These are phyloP conservation scores for Capsicum pubescens DNA, from an alignment of 257 asterid species.

Conservation along the genomic window DNA sequence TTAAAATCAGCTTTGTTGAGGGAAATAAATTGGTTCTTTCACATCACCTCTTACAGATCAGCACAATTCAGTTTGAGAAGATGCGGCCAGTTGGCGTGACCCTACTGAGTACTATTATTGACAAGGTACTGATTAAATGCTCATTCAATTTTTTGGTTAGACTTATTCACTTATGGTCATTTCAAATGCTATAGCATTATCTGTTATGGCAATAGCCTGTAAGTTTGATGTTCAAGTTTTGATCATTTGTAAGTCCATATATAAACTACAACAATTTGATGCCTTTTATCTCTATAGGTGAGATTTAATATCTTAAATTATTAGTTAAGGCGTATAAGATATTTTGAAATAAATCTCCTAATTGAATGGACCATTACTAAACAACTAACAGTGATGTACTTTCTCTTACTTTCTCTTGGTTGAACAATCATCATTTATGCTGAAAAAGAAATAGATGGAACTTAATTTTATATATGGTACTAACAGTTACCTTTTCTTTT, in stretches of 20 bases:
- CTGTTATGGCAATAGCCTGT: constrained; percentile 14
- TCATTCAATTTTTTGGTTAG: not conserved
- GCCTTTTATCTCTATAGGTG: not conserved
- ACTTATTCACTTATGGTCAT: not conserved
- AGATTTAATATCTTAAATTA: not conserved
- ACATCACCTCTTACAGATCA: constrained; percentile 65
- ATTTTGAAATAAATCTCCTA: not conserved
- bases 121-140: constrained; percentile 65
- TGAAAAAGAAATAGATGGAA: not conserved
- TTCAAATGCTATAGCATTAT: not conserved
- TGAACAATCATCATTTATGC: not conserved
- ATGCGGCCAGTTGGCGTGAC: constrained; percentile 90
- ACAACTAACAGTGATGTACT: not conserved
- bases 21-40: constrained; percentile 30
- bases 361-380: not conserved
- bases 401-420: not conserved
- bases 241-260: not conserved
- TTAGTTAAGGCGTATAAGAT: not conserved
- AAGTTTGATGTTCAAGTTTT: not conserved
- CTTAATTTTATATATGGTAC: not conserved
- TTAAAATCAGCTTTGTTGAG: not conserved
- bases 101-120: constrained; percentile 83
- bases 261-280: not conserved
- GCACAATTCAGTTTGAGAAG: constrained; percentile 96
- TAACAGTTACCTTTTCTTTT: too few species aligned